Conservation (phyloP, 225 moss, liverwort and hornwort species). For the Sphagnum tenellum region DNA sequence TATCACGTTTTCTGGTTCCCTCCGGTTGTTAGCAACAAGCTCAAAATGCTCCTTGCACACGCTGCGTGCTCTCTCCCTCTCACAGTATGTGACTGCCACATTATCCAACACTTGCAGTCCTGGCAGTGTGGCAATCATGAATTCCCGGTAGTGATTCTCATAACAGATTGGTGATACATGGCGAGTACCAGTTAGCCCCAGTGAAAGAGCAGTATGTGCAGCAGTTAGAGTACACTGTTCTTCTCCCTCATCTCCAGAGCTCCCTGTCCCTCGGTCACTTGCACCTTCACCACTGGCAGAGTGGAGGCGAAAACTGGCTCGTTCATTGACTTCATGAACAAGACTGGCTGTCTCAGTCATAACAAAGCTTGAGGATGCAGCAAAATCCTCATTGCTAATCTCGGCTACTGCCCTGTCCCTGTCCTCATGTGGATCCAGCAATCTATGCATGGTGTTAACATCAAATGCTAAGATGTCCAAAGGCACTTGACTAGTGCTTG, state of each 20-base stretch:
- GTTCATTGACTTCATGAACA: conserved; percentile 20
- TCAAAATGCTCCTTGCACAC: conserved; percentile 55
- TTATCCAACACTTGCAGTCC: conserved; percentile 58
- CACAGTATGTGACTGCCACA: conserved; percentile 29
- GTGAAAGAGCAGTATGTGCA: conserved; percentile 20
- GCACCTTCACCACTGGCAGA: conserved; percentile 29
- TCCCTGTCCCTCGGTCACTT: conserved; percentile 37
- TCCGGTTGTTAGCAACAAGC: conserved; percentile 52
- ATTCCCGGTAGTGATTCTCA: conserved; percentile 60
- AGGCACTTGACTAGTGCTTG: conserved; percentile 12
- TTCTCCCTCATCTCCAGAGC: conserved; percentile 58
- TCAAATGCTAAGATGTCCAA: conserved; percentile 34
- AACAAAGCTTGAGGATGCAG: too few relatives aligned
- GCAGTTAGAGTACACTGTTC: conserved; percentile 18
- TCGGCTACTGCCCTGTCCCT: too few relatives aligned
- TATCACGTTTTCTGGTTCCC: conserved; percentile 45
- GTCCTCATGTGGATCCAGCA: background rate
- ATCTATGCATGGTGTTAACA: conserved; percentile 14
- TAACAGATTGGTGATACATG: conserved; percentile 60
- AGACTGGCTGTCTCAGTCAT: conserved; percentile 24
- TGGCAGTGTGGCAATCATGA: conserved; percentile 53
- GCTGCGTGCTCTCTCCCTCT: conserved; percentile 34
- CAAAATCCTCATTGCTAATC: too few relatives aligned
- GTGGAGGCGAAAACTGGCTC: conserved; percentile 37
- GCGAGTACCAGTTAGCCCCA: conserved; percentile 31